Evolutionary conservation across 2,329 filamentous ascomycete genomes (phyloP), one percentile per base, ranked within the genome.

Genomic region (Zalaria sp.): DNA sequence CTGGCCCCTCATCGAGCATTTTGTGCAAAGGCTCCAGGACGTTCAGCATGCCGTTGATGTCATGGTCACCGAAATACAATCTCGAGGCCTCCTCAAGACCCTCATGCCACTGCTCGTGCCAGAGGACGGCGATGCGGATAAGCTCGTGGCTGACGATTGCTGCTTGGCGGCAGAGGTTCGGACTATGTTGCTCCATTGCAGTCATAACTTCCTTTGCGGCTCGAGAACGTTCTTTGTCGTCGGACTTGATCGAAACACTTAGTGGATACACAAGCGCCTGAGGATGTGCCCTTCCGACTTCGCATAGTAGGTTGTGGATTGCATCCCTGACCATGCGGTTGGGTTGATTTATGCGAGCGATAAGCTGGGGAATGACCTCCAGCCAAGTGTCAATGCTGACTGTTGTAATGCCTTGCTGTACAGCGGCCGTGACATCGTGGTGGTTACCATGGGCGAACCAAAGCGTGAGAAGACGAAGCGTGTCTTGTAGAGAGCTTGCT

Each of bases 61-160:
- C 94, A 55, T 93, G 83, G 54, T 96, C 89, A 45, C 89, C 91
- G 62, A 98, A 99, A 68, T 96, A 98, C 11, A 98, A 69, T 41
- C 91, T 77, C 28, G 87, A 95, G 1, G 91, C 93, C 65, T 99
- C 93, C 62, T 98, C 91, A 10, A 99, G 71, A 27, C 84, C 93
- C 62, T 99, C 93, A 51, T 98, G 91, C 91, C 91, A 99, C 50
- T 93, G 83, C 56, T 99, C 91, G 57, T 99, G 91, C 93, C 93
- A 98, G 25, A 98, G 64, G 2, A 98, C 89, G 10, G 91, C 91
- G 45, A 98, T 93, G 40, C 91, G 80, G 56, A 99, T 96, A 43
- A 99, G 76, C 59, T 99, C 93, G 55, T 91, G 83, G 58, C 89
- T 96, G 51, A 99, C 88, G 37, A 88, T 72, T 57, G 94, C 89